Percentiles rank a stretch among this genome's conserved stretches.
These are phyloP conservation scores for Quercus rubra DNA, from an alignment of 306 rosid genomes.

Conservation along the genomic window DNA sequence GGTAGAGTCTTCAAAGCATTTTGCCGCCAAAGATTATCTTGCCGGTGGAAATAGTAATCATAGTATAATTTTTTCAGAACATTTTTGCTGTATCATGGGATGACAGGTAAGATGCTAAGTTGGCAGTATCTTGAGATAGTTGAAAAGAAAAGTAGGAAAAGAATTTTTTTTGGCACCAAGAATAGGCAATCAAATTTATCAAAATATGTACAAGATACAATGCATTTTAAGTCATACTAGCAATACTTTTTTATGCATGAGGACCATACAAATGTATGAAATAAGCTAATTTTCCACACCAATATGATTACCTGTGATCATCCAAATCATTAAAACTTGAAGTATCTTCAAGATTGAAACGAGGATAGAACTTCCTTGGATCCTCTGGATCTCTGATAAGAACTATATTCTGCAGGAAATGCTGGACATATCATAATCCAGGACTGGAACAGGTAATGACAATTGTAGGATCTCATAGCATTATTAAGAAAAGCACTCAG, in stretches of 20 bases:
- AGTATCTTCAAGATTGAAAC: conserved; percentile 92
- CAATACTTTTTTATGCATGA: background rate
- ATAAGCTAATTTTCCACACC: background rate
- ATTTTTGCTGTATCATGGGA: conserved; percentile 58
- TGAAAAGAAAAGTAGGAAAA: conserved; percentile 2
- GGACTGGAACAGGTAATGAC: conserved; percentile 1
- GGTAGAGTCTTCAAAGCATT: conserved; percentile 96
- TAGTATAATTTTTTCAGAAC: conserved; percentile 74
- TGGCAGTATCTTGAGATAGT: conserved; percentile 18
- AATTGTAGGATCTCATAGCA: background rate
- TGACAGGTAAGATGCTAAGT: conserved; percentile 17
- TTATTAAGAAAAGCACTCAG: background rate
- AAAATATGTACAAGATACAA: background rate
- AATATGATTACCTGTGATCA: conserved; percentile 65
- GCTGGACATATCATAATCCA: conserved; percentile 19
- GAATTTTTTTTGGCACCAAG: conserved; percentile 1
- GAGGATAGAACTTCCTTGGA: conserved; percentile 81
- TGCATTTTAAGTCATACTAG: background rate
- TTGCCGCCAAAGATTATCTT: conserved; percentile 90
- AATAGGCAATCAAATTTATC: background rate
- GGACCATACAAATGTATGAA: background rate
- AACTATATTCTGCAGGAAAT: conserved; percentile 75
- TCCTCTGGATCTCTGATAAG: conserved; percentile 82
- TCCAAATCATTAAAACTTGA: conserved; percentile 82
- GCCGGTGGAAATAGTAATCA: conserved; percentile 94